Evolutionary conservation across 179 eudicot species (phyloP).

Genomic region (Dionaea muscipula): DNA sequence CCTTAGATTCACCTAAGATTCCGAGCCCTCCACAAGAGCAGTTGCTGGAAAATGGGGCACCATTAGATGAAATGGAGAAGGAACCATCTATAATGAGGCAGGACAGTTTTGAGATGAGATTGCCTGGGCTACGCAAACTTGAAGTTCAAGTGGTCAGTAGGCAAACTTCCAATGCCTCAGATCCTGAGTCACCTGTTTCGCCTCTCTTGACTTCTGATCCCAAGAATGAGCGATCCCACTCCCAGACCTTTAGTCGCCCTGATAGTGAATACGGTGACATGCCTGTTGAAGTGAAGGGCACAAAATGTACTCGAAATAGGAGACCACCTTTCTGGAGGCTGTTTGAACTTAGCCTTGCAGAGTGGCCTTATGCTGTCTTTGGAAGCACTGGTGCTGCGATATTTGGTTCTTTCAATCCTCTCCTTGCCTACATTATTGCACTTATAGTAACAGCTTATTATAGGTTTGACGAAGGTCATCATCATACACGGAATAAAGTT

Average conservation of each 20-base stretch:
- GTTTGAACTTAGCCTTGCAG: conserved; percentile 90
- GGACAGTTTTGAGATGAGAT: conserved; percentile 90
- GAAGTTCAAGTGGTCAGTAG: conserved; percentile 55
- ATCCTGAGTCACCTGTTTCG: conserved; percentile 97
- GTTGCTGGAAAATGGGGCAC: conserved; percentile 57
- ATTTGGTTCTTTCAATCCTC: conserved; percentile 93
- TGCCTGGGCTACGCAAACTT: conserved; percentile 84
- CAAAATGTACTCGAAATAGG: conserved; percentile 24
- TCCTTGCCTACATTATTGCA: conserved; percentile 90
- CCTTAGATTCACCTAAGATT: conserved; percentile 67
- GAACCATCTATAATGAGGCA: conserved; percentile 82
- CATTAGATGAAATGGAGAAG: conserved; percentile 43
- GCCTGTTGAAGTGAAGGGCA: conserved; percentile 31
- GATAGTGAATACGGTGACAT: conserved; percentile 45
- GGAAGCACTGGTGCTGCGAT: conserved; percentile 98
- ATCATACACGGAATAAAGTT: conserved; percentile 52
- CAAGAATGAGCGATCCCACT: conserved; percentile 89
- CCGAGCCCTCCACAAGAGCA: conserved; percentile 80
- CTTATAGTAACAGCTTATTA: conserved; percentile 73
- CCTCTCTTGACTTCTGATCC: conserved; percentile 98
- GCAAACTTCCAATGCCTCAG: conserved; percentile 51
- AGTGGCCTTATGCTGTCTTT: conserved; percentile 96
- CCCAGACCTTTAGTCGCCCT: conserved; percentile 94
- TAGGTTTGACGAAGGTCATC: conserved; percentile 31
- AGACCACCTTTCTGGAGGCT: conserved; percentile 91